Evolutionary conservation across 306 rosid genomes (phyloP), one percentile per base, ranked within the genome.

Genomic region (Biancaea sappan): DNA sequence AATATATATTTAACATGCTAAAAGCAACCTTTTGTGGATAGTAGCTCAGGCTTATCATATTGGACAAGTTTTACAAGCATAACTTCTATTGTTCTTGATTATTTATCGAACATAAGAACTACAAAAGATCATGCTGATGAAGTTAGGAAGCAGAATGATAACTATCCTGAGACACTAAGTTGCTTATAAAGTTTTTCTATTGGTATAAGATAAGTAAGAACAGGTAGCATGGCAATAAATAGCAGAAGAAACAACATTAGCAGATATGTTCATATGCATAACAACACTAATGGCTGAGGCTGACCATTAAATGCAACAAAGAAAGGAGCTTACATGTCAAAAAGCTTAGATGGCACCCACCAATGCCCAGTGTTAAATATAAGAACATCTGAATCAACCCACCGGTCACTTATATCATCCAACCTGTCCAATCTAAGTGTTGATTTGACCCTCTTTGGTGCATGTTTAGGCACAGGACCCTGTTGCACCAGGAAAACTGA

Each of bases 311-410:
- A 72, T 43, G 28, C 3, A 15, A 67, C 58, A 69, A 71, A 54
- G 56, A 76, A 85, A 66, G 72, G 72, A 74, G 47, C 98, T 90
- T 86, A 92, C 96, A 31, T n/a, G 22, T 85, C 66, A 29, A 86
- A 92, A 76, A 92, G 86, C 81, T 92, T 92, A 51, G 92, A 88
- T 12, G 96, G 98, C 47, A 90, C 96, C 98, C 98, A 92, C 98
- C 98, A 92, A 43, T 92, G 98, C 8, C 98, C 98, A n/a, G 98
- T 88, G 73, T 92, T 92, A 87, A 92, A 90, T 66, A 92, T 84
- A 66, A 92, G 86, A 82, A 92, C 76, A 88, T 92, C 96, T 32
- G 98, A 90, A 81, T 86, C 35, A 81, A 88, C 54, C 98, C 98
- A 92, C 66, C 78, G 84, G 12, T 77, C 71, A 80, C 92, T 88